Conservation (phyloP, 2,329 filamentous ascomycete species). For the Ophiostoma perfectum region DNA sequence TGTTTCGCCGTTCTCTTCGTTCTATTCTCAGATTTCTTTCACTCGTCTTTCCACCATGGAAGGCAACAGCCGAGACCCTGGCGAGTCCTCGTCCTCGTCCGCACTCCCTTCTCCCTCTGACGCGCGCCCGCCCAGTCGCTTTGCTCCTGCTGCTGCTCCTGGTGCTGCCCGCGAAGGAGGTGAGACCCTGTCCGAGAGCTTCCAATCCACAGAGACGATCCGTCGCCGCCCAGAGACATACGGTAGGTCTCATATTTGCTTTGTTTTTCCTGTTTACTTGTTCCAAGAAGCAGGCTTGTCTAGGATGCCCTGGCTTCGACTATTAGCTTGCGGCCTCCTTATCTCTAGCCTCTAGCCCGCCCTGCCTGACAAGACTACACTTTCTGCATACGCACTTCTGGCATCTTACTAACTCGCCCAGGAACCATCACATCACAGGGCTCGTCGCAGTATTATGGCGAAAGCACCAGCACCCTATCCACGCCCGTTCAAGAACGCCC, state of each 20-base stretch:
- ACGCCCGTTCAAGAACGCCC: conserved; percentile 36
- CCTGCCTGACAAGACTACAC: neutral
- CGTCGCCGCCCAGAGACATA: conserved; percentile 54
- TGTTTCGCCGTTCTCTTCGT: neutral
- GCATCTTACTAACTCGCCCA: neutral
- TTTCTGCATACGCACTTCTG: neutral
- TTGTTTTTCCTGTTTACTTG: neutral
- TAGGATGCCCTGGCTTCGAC: neutral
- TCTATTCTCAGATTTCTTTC: too few species aligned
- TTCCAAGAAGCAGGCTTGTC: neutral
- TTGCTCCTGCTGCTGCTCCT: neutral
- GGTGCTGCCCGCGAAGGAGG: conserved; percentile 8
- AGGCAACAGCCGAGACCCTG: conserved; percentile 14
- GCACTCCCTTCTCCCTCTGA: conserved; percentile 20
- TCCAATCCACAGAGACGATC: conserved; percentile 56
- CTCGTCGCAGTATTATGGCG: conserved; percentile 20
- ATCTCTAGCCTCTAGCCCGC: neutral
- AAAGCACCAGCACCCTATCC: conserved; percentile 19
- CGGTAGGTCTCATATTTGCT: conserved; percentile 41
- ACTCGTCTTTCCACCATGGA: conserved; percentile 14
- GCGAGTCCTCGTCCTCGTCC: conserved; percentile 17
- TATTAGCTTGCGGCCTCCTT: neutral
- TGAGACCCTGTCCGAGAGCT: conserved; percentile 48
- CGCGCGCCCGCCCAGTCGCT: conserved; percentile 17
- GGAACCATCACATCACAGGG: conserved; percentile 22